These are phyloP conservation scores for Sclerotinia sclerotiorum DNA, from an alignment of 2,329 filamentous ascomycete genomes.

Conservation along the genomic window DNA sequence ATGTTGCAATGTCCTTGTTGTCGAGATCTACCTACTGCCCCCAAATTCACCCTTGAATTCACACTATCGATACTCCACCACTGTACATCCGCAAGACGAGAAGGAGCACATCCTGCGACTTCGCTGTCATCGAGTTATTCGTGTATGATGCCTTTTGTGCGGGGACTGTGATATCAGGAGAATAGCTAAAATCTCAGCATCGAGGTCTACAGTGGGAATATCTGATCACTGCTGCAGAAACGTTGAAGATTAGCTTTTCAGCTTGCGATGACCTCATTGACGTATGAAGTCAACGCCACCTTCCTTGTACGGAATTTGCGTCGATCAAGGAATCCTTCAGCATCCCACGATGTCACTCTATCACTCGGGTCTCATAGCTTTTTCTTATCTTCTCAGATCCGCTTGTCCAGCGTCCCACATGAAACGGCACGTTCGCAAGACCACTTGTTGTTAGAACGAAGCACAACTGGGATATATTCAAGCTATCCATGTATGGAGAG, in stretches of 20 bases:
- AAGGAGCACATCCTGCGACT: not conserved
- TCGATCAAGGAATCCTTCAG: not conserved
- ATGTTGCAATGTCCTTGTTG: not conserved
- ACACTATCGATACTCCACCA: not conserved
- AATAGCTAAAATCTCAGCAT: not conserved
- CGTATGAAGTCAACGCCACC: not conserved
- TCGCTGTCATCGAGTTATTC: not conserved
- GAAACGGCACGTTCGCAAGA: too few relatives aligned
- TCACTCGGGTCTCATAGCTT: not conserved
- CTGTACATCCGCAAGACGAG: not conserved
- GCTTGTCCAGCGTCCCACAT: not conserved
- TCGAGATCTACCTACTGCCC: not conserved
- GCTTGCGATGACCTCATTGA: not conserved
- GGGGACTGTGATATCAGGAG: not conserved
- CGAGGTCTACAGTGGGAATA: not conserved
- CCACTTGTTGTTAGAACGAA: not conserved
- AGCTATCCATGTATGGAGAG: not conserved
- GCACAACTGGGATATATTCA: not conserved
- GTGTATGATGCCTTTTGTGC: not conserved
- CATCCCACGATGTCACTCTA: not conserved
- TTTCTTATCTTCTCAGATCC: not conserved
- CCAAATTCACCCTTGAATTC: not conserved
- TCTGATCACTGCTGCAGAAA: not conserved
- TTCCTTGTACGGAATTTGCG: not conserved
- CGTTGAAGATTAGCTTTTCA: too few relatives aligned